Evolutionary conservation across 495 filamentous ascomycete genomes (phyloP), one percentile per base, ranked within the genome.

Genomic region (Penicillium diatomitis): DNA sequence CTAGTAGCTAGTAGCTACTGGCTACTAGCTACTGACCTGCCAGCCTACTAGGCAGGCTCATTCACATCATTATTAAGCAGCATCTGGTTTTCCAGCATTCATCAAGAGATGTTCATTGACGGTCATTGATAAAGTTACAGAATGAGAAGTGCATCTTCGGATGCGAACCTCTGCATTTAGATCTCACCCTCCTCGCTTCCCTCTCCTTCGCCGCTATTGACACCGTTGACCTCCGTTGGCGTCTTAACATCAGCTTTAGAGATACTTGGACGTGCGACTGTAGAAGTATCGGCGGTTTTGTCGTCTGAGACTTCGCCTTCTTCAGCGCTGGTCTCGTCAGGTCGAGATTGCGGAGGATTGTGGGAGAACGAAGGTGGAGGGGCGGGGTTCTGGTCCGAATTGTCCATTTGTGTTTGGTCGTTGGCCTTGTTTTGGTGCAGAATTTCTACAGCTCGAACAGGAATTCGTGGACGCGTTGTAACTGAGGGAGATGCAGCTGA

Each of bases 161-260:
- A 20, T 20, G 20, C 20, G 20, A 20, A 2, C 20, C 20, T 20
- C 20, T 20, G 29, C 20, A 36, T 6, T 38, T 63, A 74, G 33
- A 74, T 55, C 47, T 74, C 71, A 8, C 71, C 71, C 47, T 74
- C 71, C 51, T 74, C 71, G 32, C 69, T 72, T 6, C 67, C 67
- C 31, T 54, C 65, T 4, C 60, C 65, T 28, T 66, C 66, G n/a
- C 67, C 66, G 33, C 53, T 53, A 29, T 37, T 38, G 8, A 57
- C 52, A 10, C 34, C 51, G 20, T 20, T 20, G 20, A 20, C 20
- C 20, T 20, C 20, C 20, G 20, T 20, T 2, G 20, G 20, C 20
- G 20, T 20, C 20, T 20, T 0, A 20, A 2, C 20, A 20, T 20
- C 20, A 20, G 20, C 20, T 20, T 20, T 20, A 20, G 20, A 20